These are phyloP conservation scores for Alnus rubra DNA, from an alignment of 306 rosid genomes.

Conservation along the genomic window DNA sequence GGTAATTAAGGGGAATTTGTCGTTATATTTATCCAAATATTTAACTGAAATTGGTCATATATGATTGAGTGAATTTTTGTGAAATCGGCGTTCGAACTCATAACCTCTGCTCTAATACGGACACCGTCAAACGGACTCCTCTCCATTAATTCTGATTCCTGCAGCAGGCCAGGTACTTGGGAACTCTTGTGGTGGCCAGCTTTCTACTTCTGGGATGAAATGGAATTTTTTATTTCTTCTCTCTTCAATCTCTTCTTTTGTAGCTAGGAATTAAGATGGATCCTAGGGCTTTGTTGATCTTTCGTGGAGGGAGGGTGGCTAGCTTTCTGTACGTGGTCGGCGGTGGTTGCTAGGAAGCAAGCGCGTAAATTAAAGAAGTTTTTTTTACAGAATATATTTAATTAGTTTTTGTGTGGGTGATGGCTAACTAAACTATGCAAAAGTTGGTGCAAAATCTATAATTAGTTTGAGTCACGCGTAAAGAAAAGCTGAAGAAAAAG, in stretches of 20 bases:
- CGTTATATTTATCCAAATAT: too few relatives aligned
- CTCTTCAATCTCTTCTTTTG: background rate
- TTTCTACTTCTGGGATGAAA: slow-evolving; percentile 47
- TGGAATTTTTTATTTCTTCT: slow-evolving; percentile 14
- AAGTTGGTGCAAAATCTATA: slow-evolving; percentile 30
- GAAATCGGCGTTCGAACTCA: too few relatives aligned
- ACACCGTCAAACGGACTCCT: too few relatives aligned
- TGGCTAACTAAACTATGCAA: slow-evolving; percentile 15
- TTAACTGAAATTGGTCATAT: too few relatives aligned
- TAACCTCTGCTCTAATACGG: too few relatives aligned
- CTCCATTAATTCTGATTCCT: too few relatives aligned
- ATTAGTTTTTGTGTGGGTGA: background rate
- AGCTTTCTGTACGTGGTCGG: slow-evolving; percentile 27
- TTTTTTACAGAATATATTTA: slow-evolving; percentile 7
- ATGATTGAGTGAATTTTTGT: too few relatives aligned
- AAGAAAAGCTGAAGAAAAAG: slow-evolving; percentile 39
- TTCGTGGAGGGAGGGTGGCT: background rate
- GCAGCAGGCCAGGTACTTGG: too few relatives aligned
- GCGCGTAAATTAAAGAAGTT: background rate
- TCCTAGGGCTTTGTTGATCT: slow-evolving; percentile 29
- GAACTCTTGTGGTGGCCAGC: too few relatives aligned
- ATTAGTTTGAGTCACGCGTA: slow-evolving; percentile 58
- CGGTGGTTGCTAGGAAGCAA: slow-evolving; percentile 27
- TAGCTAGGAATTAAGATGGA: background rate
- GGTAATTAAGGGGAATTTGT: too few relatives aligned